Base-by-base conservation (phyloP, 495 filamentous ascomycete genomes). In the Xylaria palmicola region DNA sequence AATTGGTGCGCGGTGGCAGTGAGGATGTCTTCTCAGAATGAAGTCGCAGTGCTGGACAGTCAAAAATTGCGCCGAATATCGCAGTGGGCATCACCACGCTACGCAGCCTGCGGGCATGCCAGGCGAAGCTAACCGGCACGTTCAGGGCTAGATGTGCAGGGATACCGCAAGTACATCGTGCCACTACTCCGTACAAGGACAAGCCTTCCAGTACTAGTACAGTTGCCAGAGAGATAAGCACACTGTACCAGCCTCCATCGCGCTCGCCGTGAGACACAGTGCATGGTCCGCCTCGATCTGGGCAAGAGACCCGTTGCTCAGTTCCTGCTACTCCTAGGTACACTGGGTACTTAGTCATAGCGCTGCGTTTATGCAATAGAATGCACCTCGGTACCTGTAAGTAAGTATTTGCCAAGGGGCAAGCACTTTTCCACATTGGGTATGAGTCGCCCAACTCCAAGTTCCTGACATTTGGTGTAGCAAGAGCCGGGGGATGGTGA, bases 21-120 rank as follows among this genome's bases (percentile, higher is more conserved):
- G 20, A 52, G 22, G 9, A 24, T 24, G 30, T 39, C 20, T 43
- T 41, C n/a, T 22, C 39, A 58, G 29, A 34, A 43, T 32, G 45
- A 52, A 40, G 47, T 24, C 27, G 47, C 36, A 8, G 39, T 36
- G 57, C 48, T 34, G 20, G 36, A 34, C 57, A 44, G 29, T 44
- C 54, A 52, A 60, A 51, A 55, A 61, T 44, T 61, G 59, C 59
- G 59, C 59, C 59, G 59, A 61, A 47, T 10, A 55, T 55, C 59
- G 59, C 59, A 61, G 39, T 19, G 3, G 32, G n/a, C 13, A 32
- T 24, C 13, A 12, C 27, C 34, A 30, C 51, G 17, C n/a, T 22
- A 10, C 27, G 10, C 24, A 48, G 41, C 29, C 39, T 22, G 50
- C 37, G 20, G 39, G 40, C 12, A 10, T n/a, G 22, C 29, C 36